Percentiles rank a stretch among this genome's conserved stretches.
Conservation (phyloP, 192 early-diverging fungal species). For the Backusella liffmaniae region DNA sequence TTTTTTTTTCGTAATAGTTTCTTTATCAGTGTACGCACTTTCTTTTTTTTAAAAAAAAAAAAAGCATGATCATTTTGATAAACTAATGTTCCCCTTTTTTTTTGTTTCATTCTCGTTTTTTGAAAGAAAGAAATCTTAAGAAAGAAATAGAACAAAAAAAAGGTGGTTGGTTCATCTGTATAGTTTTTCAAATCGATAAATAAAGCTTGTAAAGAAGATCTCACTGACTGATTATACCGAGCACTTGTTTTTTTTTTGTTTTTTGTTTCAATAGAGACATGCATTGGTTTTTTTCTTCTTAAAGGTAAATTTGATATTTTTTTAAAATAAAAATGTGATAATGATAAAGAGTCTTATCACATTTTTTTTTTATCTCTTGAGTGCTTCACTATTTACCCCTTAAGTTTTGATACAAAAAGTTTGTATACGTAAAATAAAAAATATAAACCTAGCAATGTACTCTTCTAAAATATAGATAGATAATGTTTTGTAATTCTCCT, state of each 20-base stretch:
- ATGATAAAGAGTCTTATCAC: neutral
- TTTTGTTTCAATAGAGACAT: neutral
- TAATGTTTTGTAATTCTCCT: too few relatives aligned
- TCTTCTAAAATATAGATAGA: too few relatives aligned
- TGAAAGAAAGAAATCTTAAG: neutral
- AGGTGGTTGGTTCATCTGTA: neutral
- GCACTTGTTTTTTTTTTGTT: neutral
- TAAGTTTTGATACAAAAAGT: too few relatives aligned
- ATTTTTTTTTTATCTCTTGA: neutral
- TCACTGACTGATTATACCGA: neutral
- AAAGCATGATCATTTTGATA: neutral
- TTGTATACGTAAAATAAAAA: too few relatives aligned
- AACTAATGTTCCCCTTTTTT: neutral
- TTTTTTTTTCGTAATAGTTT: too few relatives aligned
- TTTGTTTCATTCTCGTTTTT: neutral
- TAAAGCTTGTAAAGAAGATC: neutral
- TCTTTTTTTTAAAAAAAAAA: neutral
- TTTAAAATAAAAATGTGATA: neutral
- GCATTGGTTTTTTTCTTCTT: neutral
- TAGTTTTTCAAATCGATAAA: neutral
- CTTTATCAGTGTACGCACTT: too few relatives aligned
- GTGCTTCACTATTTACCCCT: neutral
- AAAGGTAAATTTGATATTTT: neutral
- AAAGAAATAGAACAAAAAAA: neutral
- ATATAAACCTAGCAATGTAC: too few relatives aligned